Conservation (phyloP, 306 rosid genomes). For the Castanospermum australe region DNA sequence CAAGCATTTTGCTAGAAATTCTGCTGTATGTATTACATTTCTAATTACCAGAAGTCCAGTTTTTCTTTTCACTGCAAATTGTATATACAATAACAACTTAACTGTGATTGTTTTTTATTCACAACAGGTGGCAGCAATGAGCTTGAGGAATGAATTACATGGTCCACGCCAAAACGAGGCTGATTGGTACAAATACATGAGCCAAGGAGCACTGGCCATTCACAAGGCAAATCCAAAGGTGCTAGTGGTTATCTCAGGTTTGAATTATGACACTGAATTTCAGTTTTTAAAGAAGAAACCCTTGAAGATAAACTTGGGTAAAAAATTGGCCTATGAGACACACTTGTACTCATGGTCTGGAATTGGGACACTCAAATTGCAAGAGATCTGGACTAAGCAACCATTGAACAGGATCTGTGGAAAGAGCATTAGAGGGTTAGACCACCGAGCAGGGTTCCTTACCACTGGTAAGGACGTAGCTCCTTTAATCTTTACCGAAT, state of each 20-base stretch:
- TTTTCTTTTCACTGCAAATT: background rate
- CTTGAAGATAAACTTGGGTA: conserved; percentile 27
- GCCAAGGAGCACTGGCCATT: conserved; percentile 37
- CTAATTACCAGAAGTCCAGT: background rate
- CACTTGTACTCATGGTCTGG: conserved; percentile 62
- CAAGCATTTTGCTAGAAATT: conserved; percentile 12
- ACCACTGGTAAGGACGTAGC: conserved; percentile 21
- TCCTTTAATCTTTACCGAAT: conserved; percentile 54
- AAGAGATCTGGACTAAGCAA: conserved; percentile 41
- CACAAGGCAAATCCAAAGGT: conserved; percentile 45
- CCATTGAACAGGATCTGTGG: conserved; percentile 53
- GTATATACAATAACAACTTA: background rate
- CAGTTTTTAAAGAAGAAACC: conserved; percentile 39
- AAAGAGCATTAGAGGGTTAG: conserved; percentile 24
- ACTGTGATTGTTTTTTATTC: background rate
- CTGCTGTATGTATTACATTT: conserved; percentile 27
- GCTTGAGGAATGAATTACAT: conserved; percentile 60
- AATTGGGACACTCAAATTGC: conserved; percentile 40
- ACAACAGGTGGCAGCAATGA: conserved; percentile 52
- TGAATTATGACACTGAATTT: conserved; percentile 54
- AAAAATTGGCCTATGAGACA: conserved; percentile 49
- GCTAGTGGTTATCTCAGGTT: conserved; percentile 48
- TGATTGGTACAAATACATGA: conserved; percentile 45
- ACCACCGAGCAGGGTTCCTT: conserved; percentile 44
- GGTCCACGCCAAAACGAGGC: conserved; percentile 43